Percentiles rank a stretch among this genome's conserved stretches.
phyloP scores from a whole-genome alignment of 2,329 filamentous ascomycete species.

The Dothidotthia symphoricarpi region DNA sequence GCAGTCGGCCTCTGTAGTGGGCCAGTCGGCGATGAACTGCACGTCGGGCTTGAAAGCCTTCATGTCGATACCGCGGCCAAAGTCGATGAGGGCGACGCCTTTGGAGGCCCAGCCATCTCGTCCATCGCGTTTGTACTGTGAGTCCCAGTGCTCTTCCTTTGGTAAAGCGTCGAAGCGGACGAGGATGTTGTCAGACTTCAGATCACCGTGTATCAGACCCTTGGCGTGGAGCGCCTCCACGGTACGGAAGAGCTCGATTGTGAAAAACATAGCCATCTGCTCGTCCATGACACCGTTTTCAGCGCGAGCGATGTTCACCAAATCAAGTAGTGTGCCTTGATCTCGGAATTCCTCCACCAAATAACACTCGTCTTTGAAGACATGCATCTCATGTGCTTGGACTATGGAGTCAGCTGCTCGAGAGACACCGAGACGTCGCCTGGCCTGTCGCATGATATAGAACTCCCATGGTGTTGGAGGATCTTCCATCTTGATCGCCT shows the following conservation, averaged over 20 bases:
- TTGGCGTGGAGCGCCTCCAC: slow-evolving; percentile 81
- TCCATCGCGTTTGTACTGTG: slow-evolving; percentile 71
- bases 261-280: slow-evolving; percentile 89
- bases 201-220: slow-evolving; percentile 82
- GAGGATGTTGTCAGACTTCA: slow-evolving; percentile 94
- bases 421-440: slow-evolving; percentile 68
- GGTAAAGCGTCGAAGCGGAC: slow-evolving; percentile 68
- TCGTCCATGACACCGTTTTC: slow-evolving; percentile 84
- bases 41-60: slow-evolving; percentile 72
- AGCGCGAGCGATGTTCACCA: slow-evolving; percentile 80
- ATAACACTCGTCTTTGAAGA: slow-evolving; percentile 88
- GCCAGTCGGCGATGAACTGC: slow-evolving; percentile 94
- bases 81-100: slow-evolving; percentile 87
- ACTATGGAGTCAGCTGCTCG: slow-evolving; percentile 77
- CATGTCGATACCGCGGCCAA: slow-evolving; percentile 94
- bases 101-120: slow-evolving; percentile 74
- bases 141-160: slow-evolving; percentile 51
- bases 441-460: slow-evolving; percentile 84
- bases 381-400: slow-evolving; percentile 82
- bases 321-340: slow-evolving; percentile 90
- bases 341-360: slow-evolving; percentile 83
- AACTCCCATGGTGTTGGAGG: slow-evolving; percentile 93
- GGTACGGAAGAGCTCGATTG: slow-evolving; percentile 84
- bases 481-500: slow-evolving; percentile 93
- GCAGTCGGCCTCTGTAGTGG: slow-evolving; percentile 82